phyloP scores from a whole-genome alignment of 2,329 filamentous ascomycete genomes.

The Aspergillus luchuensis region DNA sequence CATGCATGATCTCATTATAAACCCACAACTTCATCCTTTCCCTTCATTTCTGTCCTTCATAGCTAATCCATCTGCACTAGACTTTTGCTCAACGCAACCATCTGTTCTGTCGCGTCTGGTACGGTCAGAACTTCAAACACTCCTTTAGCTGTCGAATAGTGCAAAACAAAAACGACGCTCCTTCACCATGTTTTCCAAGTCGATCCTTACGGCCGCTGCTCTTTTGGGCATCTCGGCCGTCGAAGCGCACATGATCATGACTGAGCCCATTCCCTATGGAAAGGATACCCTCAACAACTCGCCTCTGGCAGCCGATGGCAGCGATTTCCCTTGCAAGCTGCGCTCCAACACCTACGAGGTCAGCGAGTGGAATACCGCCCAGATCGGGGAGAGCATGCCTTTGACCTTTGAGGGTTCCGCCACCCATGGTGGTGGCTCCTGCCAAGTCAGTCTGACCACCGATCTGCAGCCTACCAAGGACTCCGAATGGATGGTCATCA shows the following conservation, averaged over 20 bases:
- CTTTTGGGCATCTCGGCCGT: conserved; percentile 58
- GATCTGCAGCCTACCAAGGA: conserved; percentile 68
- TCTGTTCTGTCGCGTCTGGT: conserved; percentile 37
- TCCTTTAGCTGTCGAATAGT: conserved; percentile 26
- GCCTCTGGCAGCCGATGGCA: conserved; percentile 63
- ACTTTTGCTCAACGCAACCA: conserved; percentile 5
- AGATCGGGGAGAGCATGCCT: conserved; percentile 62
- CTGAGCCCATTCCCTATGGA: conserved; percentile 65
- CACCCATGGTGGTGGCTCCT: conserved; percentile 87
- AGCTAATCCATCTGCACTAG: conserved; percentile 7
- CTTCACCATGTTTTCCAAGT: conserved; percentile 35
- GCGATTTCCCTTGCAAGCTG: conserved; percentile 82
- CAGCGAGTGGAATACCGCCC: conserved; percentile 59
- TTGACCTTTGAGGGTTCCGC: conserved; percentile 72
- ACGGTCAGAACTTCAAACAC: conserved; percentile 32
- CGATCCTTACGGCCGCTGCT: conserved; percentile 41
- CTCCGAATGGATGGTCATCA: conserved; percentile 83
- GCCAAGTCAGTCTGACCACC: conserved; percentile 83
- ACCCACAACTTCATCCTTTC: not conserved
- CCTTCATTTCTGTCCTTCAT: not conserved
- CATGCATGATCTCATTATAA: not conserved
- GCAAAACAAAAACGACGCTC: conserved; percentile 9
- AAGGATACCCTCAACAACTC: conserved; percentile 57
- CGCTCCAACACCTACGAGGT: conserved; percentile 46
- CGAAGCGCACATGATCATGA: conserved; percentile 77